Percentiles rank a stretch among this genome's conserved stretches.
phyloP scores from a whole-genome alignment of 257 asterid species.

The Verbascum thapsus region DNA sequence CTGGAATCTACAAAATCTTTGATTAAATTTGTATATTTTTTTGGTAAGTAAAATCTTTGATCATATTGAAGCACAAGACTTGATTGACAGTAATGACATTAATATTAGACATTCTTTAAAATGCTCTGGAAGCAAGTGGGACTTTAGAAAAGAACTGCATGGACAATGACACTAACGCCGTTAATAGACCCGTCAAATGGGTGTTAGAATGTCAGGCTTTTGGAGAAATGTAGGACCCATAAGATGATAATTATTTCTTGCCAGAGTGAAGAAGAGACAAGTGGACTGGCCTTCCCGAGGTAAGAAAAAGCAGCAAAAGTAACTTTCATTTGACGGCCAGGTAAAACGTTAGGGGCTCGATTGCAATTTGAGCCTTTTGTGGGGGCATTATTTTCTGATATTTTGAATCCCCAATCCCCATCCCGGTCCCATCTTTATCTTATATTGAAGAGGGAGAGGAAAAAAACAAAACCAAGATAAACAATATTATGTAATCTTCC shows the following conservation, averaged over 20 bases:
- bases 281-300: slow-evolving; percentile 58
- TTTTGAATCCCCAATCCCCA: not conserved
- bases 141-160: not conserved
- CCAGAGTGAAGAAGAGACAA: slow-evolving; percentile 35
- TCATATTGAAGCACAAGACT: not conserved
- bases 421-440: too few species aligned
- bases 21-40: too few species aligned
- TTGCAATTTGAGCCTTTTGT: not conserved
- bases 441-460: too few species aligned
- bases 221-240: slow-evolving; percentile 19
- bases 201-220: slow-evolving; percentile 25
- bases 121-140: slow-evolving; percentile 22
- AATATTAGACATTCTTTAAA: slow-evolving; percentile 12
- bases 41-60: too few species aligned
- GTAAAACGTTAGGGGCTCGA: slow-evolving; percentile 24
- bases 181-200: slow-evolving; percentile 30
- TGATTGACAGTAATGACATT: slow-evolving; percentile 21
- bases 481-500: too few species aligned
- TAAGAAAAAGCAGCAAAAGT: slow-evolving; percentile 23
- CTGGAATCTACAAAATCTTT: too few species aligned
- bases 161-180: slow-evolving; percentile 34
- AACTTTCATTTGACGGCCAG: slow-evolving; percentile 42
- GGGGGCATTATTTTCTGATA: slow-evolving; percentile 31
- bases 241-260: slow-evolving; percentile 23
- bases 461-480: too few species aligned